Evolutionary conservation across 352 stramenopile species (phyloP).

Genomic region (Phytophthora syringae): DNA sequence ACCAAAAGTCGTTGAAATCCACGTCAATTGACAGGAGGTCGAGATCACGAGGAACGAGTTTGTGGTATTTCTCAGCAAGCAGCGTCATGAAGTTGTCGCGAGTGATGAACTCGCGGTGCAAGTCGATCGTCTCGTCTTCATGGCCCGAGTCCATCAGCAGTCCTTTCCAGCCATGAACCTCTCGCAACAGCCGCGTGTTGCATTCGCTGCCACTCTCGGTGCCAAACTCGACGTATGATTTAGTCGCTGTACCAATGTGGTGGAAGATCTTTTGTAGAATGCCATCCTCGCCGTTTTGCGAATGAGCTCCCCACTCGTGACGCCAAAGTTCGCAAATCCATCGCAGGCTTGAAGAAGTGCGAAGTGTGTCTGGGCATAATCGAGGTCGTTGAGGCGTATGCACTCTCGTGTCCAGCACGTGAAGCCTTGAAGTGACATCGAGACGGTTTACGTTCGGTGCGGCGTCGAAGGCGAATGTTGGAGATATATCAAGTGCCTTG

Average conservation of each 20-base stretch:
- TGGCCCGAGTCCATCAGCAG: constrained; percentile 67
- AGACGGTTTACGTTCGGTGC: constrained; percentile 6
- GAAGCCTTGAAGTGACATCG: constrained; percentile 15
- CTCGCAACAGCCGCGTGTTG: constrained; percentile 65
- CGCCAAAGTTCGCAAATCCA: constrained; percentile 72
- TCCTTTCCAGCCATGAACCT: constrained; percentile 56
- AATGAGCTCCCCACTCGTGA: constrained; percentile 70
- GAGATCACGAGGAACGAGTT: constrained; percentile 47
- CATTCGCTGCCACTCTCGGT: constrained; percentile 62
- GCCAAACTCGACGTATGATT: constrained; percentile 73
- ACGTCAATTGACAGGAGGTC: constrained; percentile 78
- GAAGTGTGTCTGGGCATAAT: constrained; percentile 24
- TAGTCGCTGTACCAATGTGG: constrained; percentile 43
- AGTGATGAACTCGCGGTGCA: constrained; percentile 67
- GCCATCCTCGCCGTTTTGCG: constrained; percentile 79
- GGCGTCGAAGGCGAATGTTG: constrained; percentile 28
- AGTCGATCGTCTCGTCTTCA: constrained; percentile 51
- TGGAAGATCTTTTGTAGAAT: constrained; percentile 67
- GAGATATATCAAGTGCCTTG: constrained; percentile 42
- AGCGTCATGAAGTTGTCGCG: constrained; percentile 68
- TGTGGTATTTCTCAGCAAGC: constrained; percentile 43
- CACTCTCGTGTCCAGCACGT: constrained; percentile 28
- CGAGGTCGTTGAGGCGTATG: constrained; percentile 34
- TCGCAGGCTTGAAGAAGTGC: background rate
- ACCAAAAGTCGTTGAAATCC: constrained; percentile 83